Conservation (phyloP, 2,329 filamentous ascomycete species). For the Fusarium xyrophilum region DNA sequence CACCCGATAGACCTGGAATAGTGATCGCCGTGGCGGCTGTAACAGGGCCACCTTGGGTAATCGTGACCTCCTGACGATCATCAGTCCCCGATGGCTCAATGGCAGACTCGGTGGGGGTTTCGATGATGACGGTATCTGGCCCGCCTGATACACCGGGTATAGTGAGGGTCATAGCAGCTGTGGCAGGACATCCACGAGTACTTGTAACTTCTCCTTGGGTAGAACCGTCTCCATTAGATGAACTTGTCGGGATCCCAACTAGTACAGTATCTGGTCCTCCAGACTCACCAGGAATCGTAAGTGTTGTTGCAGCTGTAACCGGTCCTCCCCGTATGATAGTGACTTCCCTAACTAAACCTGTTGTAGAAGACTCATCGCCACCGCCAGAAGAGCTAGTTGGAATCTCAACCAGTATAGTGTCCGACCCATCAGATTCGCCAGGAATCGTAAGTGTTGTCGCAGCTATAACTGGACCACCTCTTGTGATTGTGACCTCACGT, state of each 20-base stretch:
- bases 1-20: not conserved
- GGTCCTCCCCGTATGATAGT: not conserved
- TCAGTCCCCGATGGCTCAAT: not conserved
- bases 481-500: not conserved
- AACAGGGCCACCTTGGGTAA: not conserved
- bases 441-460: not conserved
- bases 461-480: not conserved
- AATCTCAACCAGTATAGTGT: constrained; percentile 11
- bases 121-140: not conserved
- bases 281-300: not conserved
- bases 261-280: constrained; percentile 8
- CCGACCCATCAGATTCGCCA: not conserved
- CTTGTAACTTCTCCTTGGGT: not conserved
- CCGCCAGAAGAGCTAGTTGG: not conserved
- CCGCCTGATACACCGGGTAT: not conserved
- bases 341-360: not conserved
- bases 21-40: not conserved
- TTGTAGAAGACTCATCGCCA: accelerated
- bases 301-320: not conserved
- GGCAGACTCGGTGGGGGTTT: not conserved
- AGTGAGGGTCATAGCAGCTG: not conserved
- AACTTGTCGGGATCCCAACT: not conserved
- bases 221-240: not conserved
- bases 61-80: not conserved
- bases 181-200: not conserved